Evolutionary conservation across 495 filamentous ascomycete genomes (phyloP).

Genomic region (Aspergillus hancockii): DNA sequence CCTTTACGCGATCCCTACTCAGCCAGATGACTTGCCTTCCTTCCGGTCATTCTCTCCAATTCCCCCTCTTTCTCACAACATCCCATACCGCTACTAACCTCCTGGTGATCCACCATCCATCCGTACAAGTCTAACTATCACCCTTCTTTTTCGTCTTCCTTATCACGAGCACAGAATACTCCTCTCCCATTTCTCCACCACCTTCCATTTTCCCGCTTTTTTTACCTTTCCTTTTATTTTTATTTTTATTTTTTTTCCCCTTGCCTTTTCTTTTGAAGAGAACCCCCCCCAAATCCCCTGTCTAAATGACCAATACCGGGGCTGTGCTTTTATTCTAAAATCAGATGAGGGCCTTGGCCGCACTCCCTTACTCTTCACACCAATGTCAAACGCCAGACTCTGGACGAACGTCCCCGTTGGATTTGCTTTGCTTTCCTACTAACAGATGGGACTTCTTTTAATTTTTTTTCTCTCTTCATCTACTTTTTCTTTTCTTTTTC

Average conservation of each 20-base stretch:
- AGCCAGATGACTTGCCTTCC: conserved; percentile 2
- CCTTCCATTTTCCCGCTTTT: background rate
- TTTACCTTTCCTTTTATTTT: background rate
- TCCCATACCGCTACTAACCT: conserved; percentile 1
- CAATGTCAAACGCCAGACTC: background rate
- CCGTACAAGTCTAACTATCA: background rate
- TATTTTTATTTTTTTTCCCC: background rate
- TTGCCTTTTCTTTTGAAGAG: background rate
- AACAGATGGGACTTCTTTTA: background rate
- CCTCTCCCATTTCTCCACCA: too few relatives aligned
- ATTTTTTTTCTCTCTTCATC: background rate
- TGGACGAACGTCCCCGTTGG: background rate
- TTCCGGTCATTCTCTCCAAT: conserved; percentile 2
- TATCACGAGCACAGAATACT: conserved; percentile 3
- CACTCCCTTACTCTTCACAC: background rate
- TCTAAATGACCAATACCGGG: background rate
- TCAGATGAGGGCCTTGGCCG: background rate
- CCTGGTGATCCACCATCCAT: background rate
- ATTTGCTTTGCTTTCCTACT: background rate
- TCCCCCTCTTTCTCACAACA: conserved; percentile 6
- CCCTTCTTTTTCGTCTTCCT: background rate
- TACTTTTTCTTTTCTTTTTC: conserved; percentile 2
- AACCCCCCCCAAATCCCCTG: background rate
- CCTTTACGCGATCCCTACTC: background rate
- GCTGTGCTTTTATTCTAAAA: background rate